phyloP scores from a whole-genome alignment of 495 filamentous ascomycete species.

The Paragyromitra xinjiangensis region DNA sequence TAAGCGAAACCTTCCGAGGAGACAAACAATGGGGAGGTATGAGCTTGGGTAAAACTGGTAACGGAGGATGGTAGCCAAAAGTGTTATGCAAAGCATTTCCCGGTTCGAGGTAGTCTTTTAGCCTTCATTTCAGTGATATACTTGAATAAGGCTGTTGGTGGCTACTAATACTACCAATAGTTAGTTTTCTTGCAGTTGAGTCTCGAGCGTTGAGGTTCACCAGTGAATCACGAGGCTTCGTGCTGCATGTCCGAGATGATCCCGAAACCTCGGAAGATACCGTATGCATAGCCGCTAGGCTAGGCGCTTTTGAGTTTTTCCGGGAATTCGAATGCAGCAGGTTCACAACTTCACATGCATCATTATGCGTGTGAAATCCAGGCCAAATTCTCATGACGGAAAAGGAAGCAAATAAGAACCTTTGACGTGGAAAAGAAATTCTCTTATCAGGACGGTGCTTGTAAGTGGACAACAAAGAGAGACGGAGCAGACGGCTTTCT shows the following conservation, averaged over 20 bases:
- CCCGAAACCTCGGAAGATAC: neutral
- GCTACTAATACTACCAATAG: too few species aligned
- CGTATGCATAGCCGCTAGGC: neutral
- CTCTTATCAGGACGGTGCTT: neutral
- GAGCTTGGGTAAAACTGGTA: neutral
- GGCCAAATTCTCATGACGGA: neutral
- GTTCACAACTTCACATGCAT: neutral
- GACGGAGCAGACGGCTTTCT: neutral
- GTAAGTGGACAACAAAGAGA: neutral
- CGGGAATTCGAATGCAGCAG: too few species aligned
- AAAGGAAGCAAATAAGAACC: neutral
- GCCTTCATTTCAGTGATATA: too few species aligned
- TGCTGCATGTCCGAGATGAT: neutral
- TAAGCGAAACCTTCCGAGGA: neutral
- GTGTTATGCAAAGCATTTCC: too few species aligned
- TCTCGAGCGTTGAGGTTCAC: neutral
- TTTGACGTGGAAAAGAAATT: neutral
- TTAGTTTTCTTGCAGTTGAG: neutral
- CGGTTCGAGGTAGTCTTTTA: too few species aligned
- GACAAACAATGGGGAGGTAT: neutral
- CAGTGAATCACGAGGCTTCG: too few species aligned
- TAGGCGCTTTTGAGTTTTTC: neutral
- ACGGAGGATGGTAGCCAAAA: neutral
- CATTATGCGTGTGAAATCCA: neutral
- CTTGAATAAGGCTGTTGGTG: too few species aligned